phyloP scores from a whole-genome alignment of 2,329 filamentous ascomycete genomes.

The Septoria linicola region DNA sequence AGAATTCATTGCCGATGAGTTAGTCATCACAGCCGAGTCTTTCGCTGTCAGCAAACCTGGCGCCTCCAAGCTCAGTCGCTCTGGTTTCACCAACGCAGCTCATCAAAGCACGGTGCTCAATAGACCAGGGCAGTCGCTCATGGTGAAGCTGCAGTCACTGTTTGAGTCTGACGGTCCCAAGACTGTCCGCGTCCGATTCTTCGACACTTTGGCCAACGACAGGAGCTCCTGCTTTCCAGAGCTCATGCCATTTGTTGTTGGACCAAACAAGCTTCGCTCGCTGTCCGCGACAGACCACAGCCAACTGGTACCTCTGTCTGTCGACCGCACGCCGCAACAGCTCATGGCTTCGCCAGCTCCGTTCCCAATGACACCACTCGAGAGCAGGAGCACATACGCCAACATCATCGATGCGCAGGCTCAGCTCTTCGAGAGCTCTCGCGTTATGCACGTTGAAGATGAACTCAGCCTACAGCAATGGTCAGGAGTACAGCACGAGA shows the following conservation, averaged over 20 bases:
- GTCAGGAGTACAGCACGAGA: conserved; percentile 19
- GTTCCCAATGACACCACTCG: conserved; percentile 20
- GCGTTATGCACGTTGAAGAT: conserved; percentile 18
- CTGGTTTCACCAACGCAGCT: too few species aligned
- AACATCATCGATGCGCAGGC: conserved; percentile 14
- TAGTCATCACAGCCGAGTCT: neutral
- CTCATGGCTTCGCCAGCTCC: conserved; percentile 11
- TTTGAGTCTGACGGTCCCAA: conserved; percentile 1
- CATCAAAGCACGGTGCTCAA: too few species aligned
- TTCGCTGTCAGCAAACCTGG: too few species aligned
- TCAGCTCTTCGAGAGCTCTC: conserved; percentile 22
- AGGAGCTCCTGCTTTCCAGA: conserved; percentile 1
- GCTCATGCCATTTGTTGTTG: conserved; percentile 18
- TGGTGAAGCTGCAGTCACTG: conserved; percentile 7
- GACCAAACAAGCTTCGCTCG: conserved; percentile 12
- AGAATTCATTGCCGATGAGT: conserved; percentile 11
- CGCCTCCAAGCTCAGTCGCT: too few species aligned
- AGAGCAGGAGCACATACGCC: conserved; percentile 14
- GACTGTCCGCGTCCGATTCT: conserved; percentile 15
- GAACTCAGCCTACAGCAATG: conserved; percentile 19
- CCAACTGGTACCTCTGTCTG: conserved; percentile 12
- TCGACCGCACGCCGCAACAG: conserved; percentile 9
- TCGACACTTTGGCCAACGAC: neutral
- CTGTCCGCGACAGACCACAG: conserved; percentile 17
- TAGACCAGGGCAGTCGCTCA: neutral